Evolutionary conservation across 805 yeast genomes (phyloP), one percentile per base, ranked within the genome.

Genomic region (Yamadazyma sp.): DNA sequence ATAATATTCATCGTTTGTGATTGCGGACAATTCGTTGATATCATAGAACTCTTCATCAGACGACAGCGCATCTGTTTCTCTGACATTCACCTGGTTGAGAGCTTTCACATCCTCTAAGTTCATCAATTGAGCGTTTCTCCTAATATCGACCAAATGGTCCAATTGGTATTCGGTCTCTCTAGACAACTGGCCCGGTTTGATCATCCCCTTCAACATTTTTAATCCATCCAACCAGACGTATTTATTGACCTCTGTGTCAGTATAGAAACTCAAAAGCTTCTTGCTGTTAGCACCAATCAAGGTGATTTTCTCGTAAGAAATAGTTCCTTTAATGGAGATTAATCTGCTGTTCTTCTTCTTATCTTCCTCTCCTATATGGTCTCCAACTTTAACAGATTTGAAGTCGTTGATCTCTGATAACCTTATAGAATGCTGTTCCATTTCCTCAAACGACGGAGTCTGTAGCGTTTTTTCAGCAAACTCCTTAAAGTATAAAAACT

Each of bases 201-300:
- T 54, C 44, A 53, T 48, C 4, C 67, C 69, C 43, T 59, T 62
- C 46, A 67, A 62, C 69, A 68, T 61, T 50, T 77, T 78, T 38
- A 86, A 57, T 0, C 95, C 95, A 59, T 87, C 95, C 23, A 82
- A 62, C 95, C 95, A 87, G 6, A 80, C 75, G 37, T 75, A 77
- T 28, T 82, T 78, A 33, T 77, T 72, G 32, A 82, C 86, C 45
- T 75, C 73, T 1, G 86, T 81, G 41, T 84, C 90, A 10, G 85
- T 75, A 53, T 73, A 85, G 49, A 85, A 82, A n/a, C 70, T 57
- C 38, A 85, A 67, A 8, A 79, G 46, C 13, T 62, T 52, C 28
- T 70, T 68, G 23, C 60, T 60, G 53, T 48, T 70, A 52, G 47
- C 69, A 13, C 66, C 78, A 9, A 70, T 43, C 13, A 82, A 55